These are phyloP conservation scores for Plenodomus biglobosus DNA, from an alignment of 2,329 filamentous ascomycete species.

Conservation along the genomic window DNA sequence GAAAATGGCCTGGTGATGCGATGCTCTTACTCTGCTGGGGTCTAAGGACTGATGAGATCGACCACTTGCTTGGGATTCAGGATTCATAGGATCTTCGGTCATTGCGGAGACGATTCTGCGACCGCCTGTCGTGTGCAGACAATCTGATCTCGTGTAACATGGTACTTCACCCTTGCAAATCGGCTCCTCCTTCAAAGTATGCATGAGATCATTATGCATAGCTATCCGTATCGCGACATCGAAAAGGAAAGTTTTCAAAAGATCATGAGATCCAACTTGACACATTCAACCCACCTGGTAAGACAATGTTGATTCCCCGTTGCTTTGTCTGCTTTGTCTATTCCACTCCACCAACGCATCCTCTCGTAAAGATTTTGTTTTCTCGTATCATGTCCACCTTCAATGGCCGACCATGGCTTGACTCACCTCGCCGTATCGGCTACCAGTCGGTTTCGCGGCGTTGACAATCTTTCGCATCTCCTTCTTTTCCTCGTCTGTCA, in stretches of 20 bases:
- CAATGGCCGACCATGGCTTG: constrained; percentile 22
- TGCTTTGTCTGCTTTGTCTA: not conserved
- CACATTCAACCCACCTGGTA: not conserved
- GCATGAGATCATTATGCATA: not conserved
- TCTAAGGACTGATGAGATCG: too few relatives aligned
- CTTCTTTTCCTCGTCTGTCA: constrained; percentile 24
- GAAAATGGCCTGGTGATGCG: not conserved
- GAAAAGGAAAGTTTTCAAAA: not conserved
- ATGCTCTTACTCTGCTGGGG: too few relatives aligned
- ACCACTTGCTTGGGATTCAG: not conserved
- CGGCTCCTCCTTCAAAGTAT: not conserved
- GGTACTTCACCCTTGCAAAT: not conserved
- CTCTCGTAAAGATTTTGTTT: not conserved
- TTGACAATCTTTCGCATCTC: constrained; percentile 24
- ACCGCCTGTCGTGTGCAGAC: not conserved
- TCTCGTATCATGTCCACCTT: not conserved
- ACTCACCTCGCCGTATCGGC: constrained; percentile 32
- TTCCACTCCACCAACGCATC: not conserved
- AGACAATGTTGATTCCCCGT: not conserved
- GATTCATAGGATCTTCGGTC: not conserved
- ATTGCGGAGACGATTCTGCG: not conserved
- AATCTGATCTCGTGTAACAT: not conserved
- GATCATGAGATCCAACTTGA: not conserved
- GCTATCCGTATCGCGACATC: not conserved
- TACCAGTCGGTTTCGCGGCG: constrained; percentile 46